These are phyloP conservation scores for Globisporangium iwayamae DNA, from an alignment of 352 stramenopile genomes.

Conservation along the genomic window DNA sequence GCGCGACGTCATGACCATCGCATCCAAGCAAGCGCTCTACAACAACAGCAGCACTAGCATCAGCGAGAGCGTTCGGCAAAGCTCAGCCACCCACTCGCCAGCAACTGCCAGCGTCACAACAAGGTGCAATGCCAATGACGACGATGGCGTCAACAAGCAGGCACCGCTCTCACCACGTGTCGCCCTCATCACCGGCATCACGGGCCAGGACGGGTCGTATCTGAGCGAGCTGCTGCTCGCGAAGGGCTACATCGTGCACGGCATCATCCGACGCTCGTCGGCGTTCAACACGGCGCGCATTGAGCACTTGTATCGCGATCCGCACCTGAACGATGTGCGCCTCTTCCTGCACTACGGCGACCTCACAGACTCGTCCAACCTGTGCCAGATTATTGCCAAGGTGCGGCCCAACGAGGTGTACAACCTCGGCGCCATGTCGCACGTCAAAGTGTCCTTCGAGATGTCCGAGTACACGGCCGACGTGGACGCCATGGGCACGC, in stretches of 20 bases:
- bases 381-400: slow-evolving; percentile 95
- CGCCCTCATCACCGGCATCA: slow-evolving; percentile 98
- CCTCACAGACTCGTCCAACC: slow-evolving; percentile 96
- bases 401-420: slow-evolving; percentile 98
- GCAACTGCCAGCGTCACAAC: background rate
- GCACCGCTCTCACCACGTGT: slow-evolving; percentile 27
- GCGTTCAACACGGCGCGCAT: slow-evolving; percentile 99
- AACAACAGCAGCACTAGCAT: background rate
- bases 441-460: slow-evolving; percentile 99
- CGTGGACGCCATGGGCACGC: slow-evolving; percentile 93
- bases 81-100: background rate
- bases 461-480: slow-evolving; percentile 99
- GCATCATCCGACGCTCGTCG: slow-evolving; percentile 96
- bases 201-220: slow-evolving; percentile 98
- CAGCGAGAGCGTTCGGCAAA: background rate
- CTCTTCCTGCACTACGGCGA: slow-evolving; percentile 99
- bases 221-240: slow-evolving; percentile 94
- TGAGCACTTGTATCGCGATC: slow-evolving; percentile 96
- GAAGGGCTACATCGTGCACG: slow-evolving; percentile 96
- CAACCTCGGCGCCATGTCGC: slow-evolving; percentile 98
- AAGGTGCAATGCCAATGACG: background rate
- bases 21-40: background rate
- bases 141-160: background rate
- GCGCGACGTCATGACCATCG: background rate
- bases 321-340: slow-evolving; percentile 91